Conservation (phyloP, 2,329 filamentous ascomycete species). For the Paraphaeosphaeria minitans region DNA sequence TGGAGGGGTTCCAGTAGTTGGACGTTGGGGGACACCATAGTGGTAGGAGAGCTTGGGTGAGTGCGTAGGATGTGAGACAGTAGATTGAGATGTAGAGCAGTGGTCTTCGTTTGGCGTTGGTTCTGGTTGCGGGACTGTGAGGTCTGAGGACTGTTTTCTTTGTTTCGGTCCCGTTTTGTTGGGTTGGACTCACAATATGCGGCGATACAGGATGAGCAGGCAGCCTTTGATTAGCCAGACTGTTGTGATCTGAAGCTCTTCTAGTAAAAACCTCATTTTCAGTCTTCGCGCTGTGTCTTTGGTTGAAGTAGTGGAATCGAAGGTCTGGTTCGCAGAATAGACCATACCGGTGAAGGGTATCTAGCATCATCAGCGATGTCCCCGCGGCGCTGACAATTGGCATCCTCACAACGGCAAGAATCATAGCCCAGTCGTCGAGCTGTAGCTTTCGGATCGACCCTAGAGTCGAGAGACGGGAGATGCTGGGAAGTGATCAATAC, state of each 20-base stretch:
- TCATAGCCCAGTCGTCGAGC: slow-evolving; percentile 2
- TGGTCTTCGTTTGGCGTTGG: too few species aligned
- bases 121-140: too few species aligned
- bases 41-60: too few species aligned
- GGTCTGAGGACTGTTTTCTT: too few species aligned
- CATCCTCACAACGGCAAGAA: background rate
- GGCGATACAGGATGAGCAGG: slow-evolving; percentile 33
- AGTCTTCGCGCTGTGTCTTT: background rate
- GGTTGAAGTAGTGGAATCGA: background rate
- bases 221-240: slow-evolving; percentile 37
- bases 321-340: background rate
- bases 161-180: slow-evolving; percentile 12
- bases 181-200: slow-evolving; percentile 37
- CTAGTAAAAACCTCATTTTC: slow-evolving; percentile 31
- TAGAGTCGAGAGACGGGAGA: background rate
- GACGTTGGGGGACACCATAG: too few species aligned
- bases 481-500: background rate
- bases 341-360: background rate
- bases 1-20: too few species aligned
- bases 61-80: too few species aligned
- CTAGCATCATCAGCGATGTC: background rate
- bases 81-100: too few species aligned
- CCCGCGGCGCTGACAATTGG: too few species aligned
- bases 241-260: slow-evolving; percentile 33
- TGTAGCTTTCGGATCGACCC: background rate